Conservation (phyloP, 768 basidiomycete species). For the Coprinopsis marcescibilis region DNA sequence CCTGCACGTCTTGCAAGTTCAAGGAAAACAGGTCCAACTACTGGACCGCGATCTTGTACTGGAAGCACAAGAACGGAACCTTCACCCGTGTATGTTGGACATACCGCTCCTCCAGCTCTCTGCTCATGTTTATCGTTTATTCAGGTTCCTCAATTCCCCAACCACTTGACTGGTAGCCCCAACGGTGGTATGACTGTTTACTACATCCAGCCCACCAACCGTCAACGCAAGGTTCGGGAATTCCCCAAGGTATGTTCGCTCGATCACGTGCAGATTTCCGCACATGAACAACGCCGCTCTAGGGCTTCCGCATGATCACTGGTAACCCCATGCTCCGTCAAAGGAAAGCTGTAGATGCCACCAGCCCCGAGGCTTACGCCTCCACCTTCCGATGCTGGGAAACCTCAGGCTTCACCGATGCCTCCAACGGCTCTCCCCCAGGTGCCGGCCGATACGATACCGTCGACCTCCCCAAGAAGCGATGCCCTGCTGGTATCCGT, state of each 20-base stretch:
- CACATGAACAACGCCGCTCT: background rate
- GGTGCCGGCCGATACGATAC: constrained; percentile 11
- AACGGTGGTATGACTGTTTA: constrained; percentile 12
- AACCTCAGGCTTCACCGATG: constrained; percentile 10
- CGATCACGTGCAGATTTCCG: background rate
- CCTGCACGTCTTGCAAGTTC: constrained; percentile 12
- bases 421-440: constrained; percentile 11
- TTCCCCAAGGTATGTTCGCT: constrained; percentile 8
- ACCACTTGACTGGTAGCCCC: constrained; percentile 9
- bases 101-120: background rate
- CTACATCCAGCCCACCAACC: constrained; percentile 11
- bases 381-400: constrained; percentile 12
- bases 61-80: constrained; percentile 5
- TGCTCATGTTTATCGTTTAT: background rate
- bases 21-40: constrained; percentile 13
- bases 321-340: constrained; percentile 11
- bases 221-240: constrained; percentile 4
- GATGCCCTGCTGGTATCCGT: constrained; percentile 9
- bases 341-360: constrained; percentile 6
- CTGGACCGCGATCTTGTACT: constrained; percentile 13
- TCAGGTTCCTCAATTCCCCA: constrained; percentile 11
- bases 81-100: constrained; percentile 6
- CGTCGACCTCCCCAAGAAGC: constrained; percentile 11
- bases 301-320: constrained; percentile 13
- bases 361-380: constrained; percentile 8